Base-by-base conservation (phyloP, 495 filamentous ascomycete species). In the Xylaria sp. region DNA sequence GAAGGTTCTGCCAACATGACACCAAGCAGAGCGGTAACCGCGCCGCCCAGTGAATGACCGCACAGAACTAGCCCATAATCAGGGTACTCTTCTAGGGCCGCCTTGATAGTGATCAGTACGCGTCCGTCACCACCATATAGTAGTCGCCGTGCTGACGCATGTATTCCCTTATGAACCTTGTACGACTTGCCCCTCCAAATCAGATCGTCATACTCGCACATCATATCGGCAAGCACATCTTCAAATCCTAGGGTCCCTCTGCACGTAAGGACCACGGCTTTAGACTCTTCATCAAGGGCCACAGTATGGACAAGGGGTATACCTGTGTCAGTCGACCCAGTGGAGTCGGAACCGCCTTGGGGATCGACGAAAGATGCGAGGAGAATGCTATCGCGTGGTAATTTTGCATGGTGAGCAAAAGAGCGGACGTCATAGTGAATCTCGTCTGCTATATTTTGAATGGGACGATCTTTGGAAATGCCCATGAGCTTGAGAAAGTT, bases 131-230 rank as follows among this genome's bases (percentile, higher is more conserved):
- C 82, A 21, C 89, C 90, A 75, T 90, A 88, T 0, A 95, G 82
- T 1, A 95, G 83, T 7, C 92, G 86, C 31, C 88, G 83, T 3
- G 92, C 92, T 4, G 91, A 93, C 15, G 92, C 91, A 72, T 93
- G 89, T 73, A 95, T 92, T n/a, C 92, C 92, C 76, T 93, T 94
- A 80, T 95, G 92, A 0, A 93, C 91, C 65, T 90, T 90, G 81
- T 93, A 94, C 3, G 77, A 76, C 61, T 84, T 87, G 17, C 90
- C 91, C 61, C 90, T 87, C 86, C 91, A 92, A 40, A 83, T 72
- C 0, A 95, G 84, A 61, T 91, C 88, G 72, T 93, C 91, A 69
- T 93, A 95, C 67, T 94, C 92, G 76, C 92, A 95, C 43, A 91
- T 91, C 87, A 94, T 89, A 73, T 95, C 92, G 14, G 92, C 92